phyloP scores from a whole-genome alignment of 139 green algal species.

The Astrephomene gubernaculifera region DNA sequence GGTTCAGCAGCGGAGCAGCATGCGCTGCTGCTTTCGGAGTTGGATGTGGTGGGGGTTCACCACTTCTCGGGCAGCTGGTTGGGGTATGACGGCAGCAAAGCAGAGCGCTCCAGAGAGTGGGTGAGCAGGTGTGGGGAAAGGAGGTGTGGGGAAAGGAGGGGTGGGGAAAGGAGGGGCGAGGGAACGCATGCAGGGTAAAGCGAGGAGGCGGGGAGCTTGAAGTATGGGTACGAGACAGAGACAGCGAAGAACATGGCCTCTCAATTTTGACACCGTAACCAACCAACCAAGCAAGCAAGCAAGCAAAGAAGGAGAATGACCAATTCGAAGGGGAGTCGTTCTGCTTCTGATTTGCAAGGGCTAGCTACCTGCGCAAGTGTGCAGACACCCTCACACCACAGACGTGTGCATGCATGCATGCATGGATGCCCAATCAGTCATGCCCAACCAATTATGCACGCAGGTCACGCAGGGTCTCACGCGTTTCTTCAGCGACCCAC shows the following conservation, averaged over 20 bases:
- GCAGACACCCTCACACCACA: too few species aligned
- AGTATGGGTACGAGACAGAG: background rate
- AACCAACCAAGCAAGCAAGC: too few species aligned
- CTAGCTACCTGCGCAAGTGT: too few species aligned
- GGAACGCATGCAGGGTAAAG: background rate
- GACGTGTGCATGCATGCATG: too few species aligned
- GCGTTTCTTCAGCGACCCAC: conserved; percentile 11
- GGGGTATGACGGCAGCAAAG: conserved; percentile 50
- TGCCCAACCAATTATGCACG: background rate
- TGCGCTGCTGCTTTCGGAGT: background rate
- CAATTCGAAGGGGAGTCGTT: too few species aligned
- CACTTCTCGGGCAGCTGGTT: conserved; percentile 58
- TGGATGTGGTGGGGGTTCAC: conserved; percentile 49
- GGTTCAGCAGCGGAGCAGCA: background rate
- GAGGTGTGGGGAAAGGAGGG: background rate
- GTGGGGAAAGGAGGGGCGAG: background rate
- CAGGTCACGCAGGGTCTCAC: conserved; percentile 22
- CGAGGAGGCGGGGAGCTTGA: background rate
- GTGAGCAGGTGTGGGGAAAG: conserved; percentile 5
- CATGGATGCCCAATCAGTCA: background rate
- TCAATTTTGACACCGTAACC: background rate
- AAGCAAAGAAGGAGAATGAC: too few species aligned
- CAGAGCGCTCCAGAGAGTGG: conserved; percentile 14
- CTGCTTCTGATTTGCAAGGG: background rate
- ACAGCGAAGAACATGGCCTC: background rate